These are phyloP conservation scores for Penicillium sp. DNA, from an alignment of 2,329 filamentous ascomycete genomes.

Conservation along the genomic window DNA sequence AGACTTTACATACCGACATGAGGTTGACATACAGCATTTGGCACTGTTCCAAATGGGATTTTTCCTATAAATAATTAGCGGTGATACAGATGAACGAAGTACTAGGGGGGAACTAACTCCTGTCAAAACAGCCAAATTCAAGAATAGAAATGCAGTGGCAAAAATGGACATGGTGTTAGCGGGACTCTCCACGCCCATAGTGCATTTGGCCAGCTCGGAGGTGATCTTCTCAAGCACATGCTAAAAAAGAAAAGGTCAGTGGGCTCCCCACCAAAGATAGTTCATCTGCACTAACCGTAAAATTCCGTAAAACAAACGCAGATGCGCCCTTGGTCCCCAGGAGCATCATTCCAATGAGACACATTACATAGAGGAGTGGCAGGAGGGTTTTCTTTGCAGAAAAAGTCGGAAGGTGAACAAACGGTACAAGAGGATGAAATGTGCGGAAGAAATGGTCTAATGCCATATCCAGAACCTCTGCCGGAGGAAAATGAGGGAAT, in stretches of 20 bases:
- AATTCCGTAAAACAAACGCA: conserved; percentile 51
- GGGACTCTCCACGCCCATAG: conserved; percentile 41
- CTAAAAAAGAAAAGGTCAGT: conserved; percentile 14
- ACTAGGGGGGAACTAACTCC: conserved; percentile 31
- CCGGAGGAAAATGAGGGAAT: conserved; percentile 47
- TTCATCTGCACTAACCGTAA: conserved; percentile 32
- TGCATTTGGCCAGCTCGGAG: conserved; percentile 45
- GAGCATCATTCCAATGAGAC: conserved; percentile 54
- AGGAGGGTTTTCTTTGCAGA: conserved; percentile 49
- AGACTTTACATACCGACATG: conserved; percentile 37
- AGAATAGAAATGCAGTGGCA: conserved; percentile 49
- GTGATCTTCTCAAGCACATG: conserved; percentile 41
- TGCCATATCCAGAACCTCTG: conserved; percentile 56
- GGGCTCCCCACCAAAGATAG: background rate
- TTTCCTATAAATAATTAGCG: conserved; percentile 30
- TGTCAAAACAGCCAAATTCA: conserved; percentile 52
- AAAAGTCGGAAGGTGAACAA: conserved; percentile 56
- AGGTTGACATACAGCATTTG: conserved; percentile 54
- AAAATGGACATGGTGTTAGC: conserved; percentile 48
- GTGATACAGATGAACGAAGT: background rate
- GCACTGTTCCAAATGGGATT: conserved; percentile 47
- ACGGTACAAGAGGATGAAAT: conserved; percentile 54
- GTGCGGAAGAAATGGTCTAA: conserved; percentile 56
- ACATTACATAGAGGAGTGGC: conserved; percentile 54
- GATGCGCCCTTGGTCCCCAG: conserved; percentile 54